phyloP scores from a whole-genome alignment of 78 protist genomes.

The Dictyostelium capitatum region DNA sequence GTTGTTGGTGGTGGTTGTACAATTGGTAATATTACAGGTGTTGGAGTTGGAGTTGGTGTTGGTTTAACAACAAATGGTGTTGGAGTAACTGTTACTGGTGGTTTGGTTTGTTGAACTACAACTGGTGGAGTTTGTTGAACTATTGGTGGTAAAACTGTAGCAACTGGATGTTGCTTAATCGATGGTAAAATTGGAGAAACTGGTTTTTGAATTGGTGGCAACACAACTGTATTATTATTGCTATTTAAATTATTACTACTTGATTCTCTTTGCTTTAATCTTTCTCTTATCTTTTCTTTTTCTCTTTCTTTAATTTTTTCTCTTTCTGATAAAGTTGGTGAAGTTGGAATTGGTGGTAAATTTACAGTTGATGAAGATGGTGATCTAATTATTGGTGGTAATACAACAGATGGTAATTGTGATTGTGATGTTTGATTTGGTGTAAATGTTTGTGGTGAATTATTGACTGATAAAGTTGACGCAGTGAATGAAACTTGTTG shows the following conservation, averaged over 20 bases:
- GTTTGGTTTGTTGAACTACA: background rate
- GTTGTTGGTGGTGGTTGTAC: background rate
- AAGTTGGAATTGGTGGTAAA: constrained; percentile 20
- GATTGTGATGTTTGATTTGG: background rate
- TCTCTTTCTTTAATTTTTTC: constrained; percentile 74
- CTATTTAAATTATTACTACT: background rate
- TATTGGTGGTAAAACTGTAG: background rate
- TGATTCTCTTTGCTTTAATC: constrained; percentile 60
- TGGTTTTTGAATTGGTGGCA: constrained; percentile 30
- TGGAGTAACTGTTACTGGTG: background rate
- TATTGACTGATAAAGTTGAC: background rate
- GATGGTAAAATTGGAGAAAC: background rate
- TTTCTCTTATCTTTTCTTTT: constrained; percentile 76
- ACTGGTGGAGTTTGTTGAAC: background rate
- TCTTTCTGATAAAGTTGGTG: constrained; percentile 50
- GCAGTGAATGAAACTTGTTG: background rate
- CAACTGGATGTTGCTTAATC: background rate
- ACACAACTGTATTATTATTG: background rate
- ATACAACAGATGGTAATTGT: background rate
- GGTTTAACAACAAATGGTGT: too few species aligned
- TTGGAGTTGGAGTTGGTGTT: background rate
- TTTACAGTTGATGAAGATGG: background rate
- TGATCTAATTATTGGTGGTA: background rate
- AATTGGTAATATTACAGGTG: background rate
- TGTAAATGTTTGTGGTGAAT: background rate